A percentile compares a stretch with the other conserved stretches of the same genome.
These are phyloP conservation scores for Ceratocystis variospora DNA, from an alignment of 2,329 filamentous ascomycete species.

Conservation along the genomic window DNA sequence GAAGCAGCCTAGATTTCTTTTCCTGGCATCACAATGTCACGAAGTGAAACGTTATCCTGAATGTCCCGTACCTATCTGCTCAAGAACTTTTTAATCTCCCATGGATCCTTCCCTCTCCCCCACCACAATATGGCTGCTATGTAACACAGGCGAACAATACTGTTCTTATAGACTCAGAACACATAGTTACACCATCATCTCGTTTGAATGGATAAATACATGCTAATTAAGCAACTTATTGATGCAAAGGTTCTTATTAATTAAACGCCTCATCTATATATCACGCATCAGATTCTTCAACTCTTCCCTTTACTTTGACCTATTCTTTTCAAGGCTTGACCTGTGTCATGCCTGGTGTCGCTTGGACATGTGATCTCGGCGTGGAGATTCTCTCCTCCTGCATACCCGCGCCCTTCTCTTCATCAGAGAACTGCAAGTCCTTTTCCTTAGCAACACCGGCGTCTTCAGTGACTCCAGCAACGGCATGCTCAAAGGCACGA, in stretches of 20 bases:
- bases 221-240: neutral
- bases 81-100: too few relatives aligned
- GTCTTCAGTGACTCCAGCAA: slow-evolving; percentile 26
- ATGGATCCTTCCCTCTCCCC: too few relatives aligned
- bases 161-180: too few relatives aligned
- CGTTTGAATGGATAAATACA: too few relatives aligned
- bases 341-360: neutral
- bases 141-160: too few relatives aligned
- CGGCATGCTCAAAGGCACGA: slow-evolving; percentile 49
- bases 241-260: neutral
- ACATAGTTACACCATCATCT: too few relatives aligned
- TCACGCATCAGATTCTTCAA: neutral
- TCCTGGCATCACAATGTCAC: too few relatives aligned
- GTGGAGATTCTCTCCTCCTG: slow-evolving; percentile 6
- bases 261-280: neutral
- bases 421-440: slow-evolving; percentile 18
- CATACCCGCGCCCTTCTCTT: slow-evolving; percentile 15
- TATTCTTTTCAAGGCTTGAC: neutral
- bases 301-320: neutral
- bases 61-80: too few relatives aligned
- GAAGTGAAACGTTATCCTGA: too few relatives aligned
- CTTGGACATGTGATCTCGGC: neutral
- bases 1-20: too few relatives aligned
- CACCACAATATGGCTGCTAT: too few relatives aligned
- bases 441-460: slow-evolving; percentile 16